Evolutionary conservation across 1,284 basidiomycete genomes (phyloP), one percentile per base, ranked within the genome.

Genomic region (Phellopilus nigrolimitatus): DNA sequence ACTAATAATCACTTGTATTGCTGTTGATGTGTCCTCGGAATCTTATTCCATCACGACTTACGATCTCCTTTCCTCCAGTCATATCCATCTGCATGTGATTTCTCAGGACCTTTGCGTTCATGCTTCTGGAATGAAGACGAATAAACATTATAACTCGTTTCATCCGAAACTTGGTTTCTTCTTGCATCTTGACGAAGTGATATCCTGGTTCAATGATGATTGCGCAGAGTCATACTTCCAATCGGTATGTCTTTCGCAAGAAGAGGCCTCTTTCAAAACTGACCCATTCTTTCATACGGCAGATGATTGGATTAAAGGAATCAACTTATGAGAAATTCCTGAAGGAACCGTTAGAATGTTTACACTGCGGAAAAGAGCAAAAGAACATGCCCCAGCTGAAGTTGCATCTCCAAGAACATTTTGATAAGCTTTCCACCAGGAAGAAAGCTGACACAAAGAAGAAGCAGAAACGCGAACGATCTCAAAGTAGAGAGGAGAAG

Each of bases 141-240:
- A 97, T 74, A 94, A 90, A 62, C 94, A 98, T 61, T 93, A 93
- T 71, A 93, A 95, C 64, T 92, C 91, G 2, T 99, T 98, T 70
- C 83, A 90, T 60, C 95, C 95, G 0, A 78, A 78, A 25, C 71
- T 80, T 10, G 94, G 91, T 0, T 97, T 94, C 70, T 97, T 97
- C 66, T 62, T 98, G 0, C 78, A 83, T 49, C 69, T 97, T 3
- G 73, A 80, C 30, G 80, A 90, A 4, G 84, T 97, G 3, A 67
- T 88, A 36, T 71, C 73, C 0, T 91, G 88, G 84, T 82, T 92
- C 48, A 81, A 85, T 27, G 25, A 45, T 9, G 49, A 28, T n/a
- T 45, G n/a, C 10, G 71, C 76, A 4, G 80, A 71, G 34, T 74
- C 74, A 0, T 80, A 73, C 61, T 84, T 73, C 56, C 58, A 65